Conservation (phyloP, 1,284 basidiomycete genomes). For the Ustilago bromivora region DNA sequence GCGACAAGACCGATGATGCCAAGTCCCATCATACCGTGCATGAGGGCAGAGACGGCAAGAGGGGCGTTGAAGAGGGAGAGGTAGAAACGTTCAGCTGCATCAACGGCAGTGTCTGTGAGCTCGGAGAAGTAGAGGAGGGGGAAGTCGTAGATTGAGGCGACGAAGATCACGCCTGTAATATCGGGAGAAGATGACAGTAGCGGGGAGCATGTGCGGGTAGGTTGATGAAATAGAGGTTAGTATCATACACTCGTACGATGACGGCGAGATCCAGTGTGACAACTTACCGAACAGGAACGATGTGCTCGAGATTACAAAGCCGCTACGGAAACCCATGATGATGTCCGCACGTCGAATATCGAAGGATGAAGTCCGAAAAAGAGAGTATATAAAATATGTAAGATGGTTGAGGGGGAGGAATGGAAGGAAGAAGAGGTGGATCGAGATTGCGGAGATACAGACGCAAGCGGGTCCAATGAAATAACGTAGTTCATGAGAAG, state of each 20-base stretch:
- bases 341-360: too few relatives aligned
- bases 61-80: conserved; percentile 61
- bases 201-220: background rate
- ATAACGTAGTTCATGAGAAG: background rate
- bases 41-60: conserved; percentile 56
- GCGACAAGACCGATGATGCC: conserved; percentile 64
- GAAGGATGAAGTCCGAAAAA: background rate
- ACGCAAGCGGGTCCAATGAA: conserved; percentile 6
- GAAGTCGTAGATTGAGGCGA: conserved; percentile 65
- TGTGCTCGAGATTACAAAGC: conserved; percentile 63
- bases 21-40: conserved; percentile 66
- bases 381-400: background rate
- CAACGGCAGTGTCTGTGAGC: conserved; percentile 26
- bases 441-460: conserved; percentile 1
- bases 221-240: background rate
- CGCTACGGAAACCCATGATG: conserved; percentile 69
- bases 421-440: background rate
- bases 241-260: background rate
- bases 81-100: conserved; percentile 65
- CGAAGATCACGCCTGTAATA: conserved; percentile 60
- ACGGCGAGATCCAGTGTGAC: background rate
- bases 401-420: background rate
- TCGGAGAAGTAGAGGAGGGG: conserved; percentile 61
- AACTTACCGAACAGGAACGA: conserved; percentile 62
- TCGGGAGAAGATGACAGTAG: background rate